Conservation (phyloP, 2,329 filamentous ascomycete genomes). For the Orbilia blumenaviensis region DNA sequence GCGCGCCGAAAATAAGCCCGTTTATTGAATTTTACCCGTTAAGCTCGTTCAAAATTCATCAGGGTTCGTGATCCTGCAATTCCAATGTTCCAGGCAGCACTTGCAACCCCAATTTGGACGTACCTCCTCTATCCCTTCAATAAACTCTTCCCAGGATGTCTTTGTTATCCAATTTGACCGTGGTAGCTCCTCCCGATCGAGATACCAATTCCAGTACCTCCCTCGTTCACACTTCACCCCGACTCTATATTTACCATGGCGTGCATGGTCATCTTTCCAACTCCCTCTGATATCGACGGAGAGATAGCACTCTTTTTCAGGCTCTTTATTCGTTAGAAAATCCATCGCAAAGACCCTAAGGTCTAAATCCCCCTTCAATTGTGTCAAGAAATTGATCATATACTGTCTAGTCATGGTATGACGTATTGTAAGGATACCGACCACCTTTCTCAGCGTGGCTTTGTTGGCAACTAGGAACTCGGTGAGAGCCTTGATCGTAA, state of each 20-base stretch:
- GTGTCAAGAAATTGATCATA: not conserved
- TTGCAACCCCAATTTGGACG: not conserved
- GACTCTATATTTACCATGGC: not conserved
- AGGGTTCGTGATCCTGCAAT: not conserved
- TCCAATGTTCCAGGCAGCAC: not conserved
- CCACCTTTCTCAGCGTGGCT: not conserved
- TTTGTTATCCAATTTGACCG: not conserved
- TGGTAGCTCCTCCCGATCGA: not conserved
- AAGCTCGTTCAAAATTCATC: no score
- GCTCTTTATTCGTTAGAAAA: not conserved
- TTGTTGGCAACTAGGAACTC: not conserved
- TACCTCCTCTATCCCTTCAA: slow-evolving; percentile 6
- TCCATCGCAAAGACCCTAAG: slow-evolving; percentile 2
- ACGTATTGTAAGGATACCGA: not conserved
- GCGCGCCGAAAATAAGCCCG: no score
- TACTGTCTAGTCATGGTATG: not conserved
- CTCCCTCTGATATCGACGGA: not conserved
- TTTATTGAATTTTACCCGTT: no score
- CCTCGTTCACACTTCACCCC: slow-evolving; percentile 1
- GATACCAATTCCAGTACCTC: not conserved
- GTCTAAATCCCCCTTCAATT: not conserved
- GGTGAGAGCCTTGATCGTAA: not conserved
- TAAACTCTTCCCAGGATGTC: not conserved
- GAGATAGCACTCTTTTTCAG: not conserved
- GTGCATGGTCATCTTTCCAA: not conserved